A percentile compares a stretch with the other conserved stretches of the same genome.
These are phyloP conservation scores for Trematosphaeria pertusa DNA, from an alignment of 2,329 filamentous ascomycete species.

Conservation along the genomic window DNA sequence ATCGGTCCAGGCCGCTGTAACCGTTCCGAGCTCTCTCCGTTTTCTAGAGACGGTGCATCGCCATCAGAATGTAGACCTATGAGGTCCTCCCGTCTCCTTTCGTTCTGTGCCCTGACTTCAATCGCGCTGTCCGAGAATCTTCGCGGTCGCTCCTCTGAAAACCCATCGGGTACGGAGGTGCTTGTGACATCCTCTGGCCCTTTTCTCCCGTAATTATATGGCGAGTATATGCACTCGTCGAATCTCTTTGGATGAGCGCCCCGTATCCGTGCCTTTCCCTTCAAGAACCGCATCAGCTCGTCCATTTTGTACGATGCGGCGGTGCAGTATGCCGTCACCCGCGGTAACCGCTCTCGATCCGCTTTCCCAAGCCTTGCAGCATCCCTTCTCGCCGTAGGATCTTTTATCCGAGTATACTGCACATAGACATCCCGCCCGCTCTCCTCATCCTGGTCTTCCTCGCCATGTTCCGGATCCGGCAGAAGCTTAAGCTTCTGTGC, in stretches of 20 bases:
- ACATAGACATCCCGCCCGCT: constrained; percentile 95
- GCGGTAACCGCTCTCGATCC: constrained; percentile 82
- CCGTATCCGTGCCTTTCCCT: constrained; percentile 77
- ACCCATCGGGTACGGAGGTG: constrained; percentile 37
- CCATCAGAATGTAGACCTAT: constrained; percentile 64
- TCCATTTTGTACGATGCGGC: constrained; percentile 92
- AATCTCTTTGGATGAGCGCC: constrained; percentile 89
- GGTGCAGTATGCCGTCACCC: constrained; percentile 96
- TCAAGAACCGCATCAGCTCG: constrained; percentile 86
- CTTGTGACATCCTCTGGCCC: constrained; percentile 45
- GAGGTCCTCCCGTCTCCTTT: constrained; percentile 65
- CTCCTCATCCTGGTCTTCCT: constrained; percentile 81
- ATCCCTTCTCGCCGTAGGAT: constrained; percentile 89
- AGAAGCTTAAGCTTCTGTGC: constrained; percentile 97
- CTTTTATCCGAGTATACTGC: constrained; percentile 97
- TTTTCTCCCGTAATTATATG: constrained; percentile 76
- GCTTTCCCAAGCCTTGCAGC: constrained; percentile 92
- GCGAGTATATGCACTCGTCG: constrained; percentile 97
- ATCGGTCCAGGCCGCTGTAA: constrained; percentile 32
- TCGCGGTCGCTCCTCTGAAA: constrained; percentile 57
- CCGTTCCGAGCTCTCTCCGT: constrained; percentile 33
- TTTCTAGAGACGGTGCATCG: constrained; percentile 33
- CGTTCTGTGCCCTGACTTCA: constrained; percentile 67
- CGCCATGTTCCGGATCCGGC: constrained; percentile 83
- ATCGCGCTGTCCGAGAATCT: constrained; percentile 77